These are phyloP conservation scores for Fraxinus ornus DNA, from an alignment of 305 asterid genomes.

Conservation along the genomic window DNA sequence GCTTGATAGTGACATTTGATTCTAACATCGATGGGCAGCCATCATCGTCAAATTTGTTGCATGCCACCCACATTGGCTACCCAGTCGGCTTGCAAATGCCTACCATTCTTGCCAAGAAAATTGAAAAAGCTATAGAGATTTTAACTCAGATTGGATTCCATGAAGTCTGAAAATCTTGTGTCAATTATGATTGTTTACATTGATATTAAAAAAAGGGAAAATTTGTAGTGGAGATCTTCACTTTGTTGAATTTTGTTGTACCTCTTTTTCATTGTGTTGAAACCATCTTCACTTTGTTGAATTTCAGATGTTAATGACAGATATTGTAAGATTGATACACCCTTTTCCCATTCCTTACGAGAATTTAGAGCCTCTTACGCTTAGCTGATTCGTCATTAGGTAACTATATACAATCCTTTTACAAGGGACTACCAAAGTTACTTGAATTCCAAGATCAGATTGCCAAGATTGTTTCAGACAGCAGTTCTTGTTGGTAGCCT, in stretches of 20 bases:
- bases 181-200: not conserved
- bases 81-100: not conserved
- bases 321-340: not conserved
- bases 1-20: not conserved
- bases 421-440: not conserved
- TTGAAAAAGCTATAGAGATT: not conserved
- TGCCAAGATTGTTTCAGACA: constrained; percentile 22
- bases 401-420: not conserved
- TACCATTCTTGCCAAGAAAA: not conserved
- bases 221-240: not conserved
- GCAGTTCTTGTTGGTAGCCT: constrained; percentile 46
- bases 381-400: not conserved
- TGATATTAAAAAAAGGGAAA: not conserved
- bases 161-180: not conserved
- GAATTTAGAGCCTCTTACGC: not conserved
- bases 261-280: not conserved
- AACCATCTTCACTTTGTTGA: not conserved
- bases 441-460: not conserved
- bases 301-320: not conserved
- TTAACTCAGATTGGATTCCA: not conserved
- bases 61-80: not conserved
- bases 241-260: not conserved
- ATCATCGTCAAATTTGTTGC: not conserved
- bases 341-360: not conserved
- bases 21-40: not conserved